phyloP scores from a whole-genome alignment of 768 basidiomycete genomes.

The Phlegmacium glaucopus region DNA sequence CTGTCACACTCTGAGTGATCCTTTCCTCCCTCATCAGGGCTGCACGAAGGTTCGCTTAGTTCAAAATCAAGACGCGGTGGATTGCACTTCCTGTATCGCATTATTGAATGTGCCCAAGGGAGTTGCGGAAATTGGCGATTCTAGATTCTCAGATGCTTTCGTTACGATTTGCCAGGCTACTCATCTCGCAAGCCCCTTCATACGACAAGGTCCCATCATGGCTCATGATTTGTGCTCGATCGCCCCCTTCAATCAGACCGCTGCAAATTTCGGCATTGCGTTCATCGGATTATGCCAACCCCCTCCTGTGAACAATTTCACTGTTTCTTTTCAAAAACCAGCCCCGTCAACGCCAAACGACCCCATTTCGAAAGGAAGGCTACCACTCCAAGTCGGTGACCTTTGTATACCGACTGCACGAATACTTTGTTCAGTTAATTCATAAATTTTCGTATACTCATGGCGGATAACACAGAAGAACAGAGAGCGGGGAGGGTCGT shows the following conservation, averaged over 20 bases:
- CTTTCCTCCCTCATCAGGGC: no score
- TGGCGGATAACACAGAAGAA: no score
- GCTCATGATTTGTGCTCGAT: constrained; percentile 54
- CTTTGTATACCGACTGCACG: no score
- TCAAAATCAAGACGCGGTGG: constrained; percentile 42
- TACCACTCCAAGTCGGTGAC: constrained; percentile 54
- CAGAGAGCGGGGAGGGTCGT: no score
- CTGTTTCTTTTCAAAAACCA: constrained; percentile 42
- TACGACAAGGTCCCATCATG: constrained; percentile 52
- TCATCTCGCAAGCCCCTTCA: constrained; percentile 41
- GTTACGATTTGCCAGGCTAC: constrained; percentile 43
- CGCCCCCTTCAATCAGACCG: constrained; percentile 40
- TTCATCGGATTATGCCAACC: constrained; percentile 52
- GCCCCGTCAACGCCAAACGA: constrained; percentile 32
- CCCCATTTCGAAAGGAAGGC: constrained; percentile 33
- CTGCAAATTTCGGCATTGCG: constrained; percentile 52
- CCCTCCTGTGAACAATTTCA: constrained; percentile 41
- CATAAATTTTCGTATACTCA: no score
- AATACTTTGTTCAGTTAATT: no score
- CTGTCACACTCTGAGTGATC: no score
- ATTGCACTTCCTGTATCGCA: constrained; percentile 50
- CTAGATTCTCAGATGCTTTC: constrained; percentile 39
- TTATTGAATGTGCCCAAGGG: constrained; percentile 43
- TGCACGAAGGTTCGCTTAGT: no score
- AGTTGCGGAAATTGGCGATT: constrained; percentile 47